Percentiles rank a stretch among this genome's conserved stretches.
Evolutionary conservation across 2,329 filamentous ascomycete species (phyloP).

Genomic region (Trichothecium sympodiale): DNA sequence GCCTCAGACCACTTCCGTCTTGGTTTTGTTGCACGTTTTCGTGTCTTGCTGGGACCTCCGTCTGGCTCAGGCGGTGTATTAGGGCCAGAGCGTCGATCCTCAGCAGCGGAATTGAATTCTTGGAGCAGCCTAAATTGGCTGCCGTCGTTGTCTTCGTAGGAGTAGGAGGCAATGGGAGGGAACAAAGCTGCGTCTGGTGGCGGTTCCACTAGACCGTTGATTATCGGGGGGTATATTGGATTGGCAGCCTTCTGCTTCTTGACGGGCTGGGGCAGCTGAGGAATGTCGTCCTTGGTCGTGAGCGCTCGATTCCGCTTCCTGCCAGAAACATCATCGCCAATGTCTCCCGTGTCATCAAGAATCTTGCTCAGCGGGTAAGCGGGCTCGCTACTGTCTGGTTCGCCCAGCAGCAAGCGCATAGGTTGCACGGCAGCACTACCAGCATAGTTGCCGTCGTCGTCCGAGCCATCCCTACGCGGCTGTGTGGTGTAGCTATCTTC

Average conservation of each 20-base stretch:
- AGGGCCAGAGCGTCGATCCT: slow-evolving; percentile 9
- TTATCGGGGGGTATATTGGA: slow-evolving; percentile 51
- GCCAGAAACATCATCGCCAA: slow-evolving; percentile 30
- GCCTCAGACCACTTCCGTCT: slow-evolving; percentile 54
- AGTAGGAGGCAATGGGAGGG: slow-evolving; percentile 48
- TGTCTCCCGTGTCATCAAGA: slow-evolving; percentile 31
- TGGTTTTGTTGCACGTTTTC: slow-evolving; percentile 44
- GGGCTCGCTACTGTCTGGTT: slow-evolving; percentile 24
- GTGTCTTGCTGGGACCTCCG: slow-evolving; percentile 22
- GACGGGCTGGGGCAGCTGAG: slow-evolving; percentile 51
- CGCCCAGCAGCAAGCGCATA: slow-evolving; percentile 28
- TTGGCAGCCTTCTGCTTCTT: slow-evolving; percentile 52
- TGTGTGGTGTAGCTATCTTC: background rate
- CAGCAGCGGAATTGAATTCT: slow-evolving; percentile 24
- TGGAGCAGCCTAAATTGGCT: slow-evolving; percentile 29
- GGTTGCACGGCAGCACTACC: slow-evolving; percentile 18
- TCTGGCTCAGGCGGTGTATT: background rate
- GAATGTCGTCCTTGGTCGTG: slow-evolving; percentile 45
- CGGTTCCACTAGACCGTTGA: slow-evolving; percentile 52
- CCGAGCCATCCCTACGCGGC: background rate
- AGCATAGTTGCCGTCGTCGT: slow-evolving; percentile 13
- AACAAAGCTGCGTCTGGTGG: slow-evolving; percentile 51
- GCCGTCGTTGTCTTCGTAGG: slow-evolving; percentile 39
- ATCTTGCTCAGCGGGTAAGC: slow-evolving; percentile 34
- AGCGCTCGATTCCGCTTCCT: slow-evolving; percentile 44